Evolutionary conservation across 148 eudicot species (phyloP), one percentile per base, ranked within the genome.

Genomic region (Chenopodium quinoa): DNA sequence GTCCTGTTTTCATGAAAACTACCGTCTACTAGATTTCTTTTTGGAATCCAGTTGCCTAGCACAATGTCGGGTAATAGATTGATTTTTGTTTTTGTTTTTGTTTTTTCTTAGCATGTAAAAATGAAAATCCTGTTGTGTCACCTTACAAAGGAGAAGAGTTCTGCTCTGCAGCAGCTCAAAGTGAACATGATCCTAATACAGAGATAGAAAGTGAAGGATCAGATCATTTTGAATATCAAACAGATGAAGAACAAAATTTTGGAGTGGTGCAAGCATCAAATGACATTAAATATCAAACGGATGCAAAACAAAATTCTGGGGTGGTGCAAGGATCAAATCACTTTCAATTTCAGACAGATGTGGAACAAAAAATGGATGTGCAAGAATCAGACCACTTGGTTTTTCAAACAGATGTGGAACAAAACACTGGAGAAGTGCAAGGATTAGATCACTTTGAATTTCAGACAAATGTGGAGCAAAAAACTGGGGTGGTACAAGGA

Each of bases 301-400:
- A 10, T 1, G 46, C 17, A 19, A 56, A 77, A 22, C 20, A 1
- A 29, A 63, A 46, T 67, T 2, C 11, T 37, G 56, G 52, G 63
- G 75, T 72, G 46, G 70, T 40, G 29, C 69, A 78, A 70, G 73
- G n/a, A 67, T 80, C 34, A 29, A 5, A 70, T 31, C 17, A 68
- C 20, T 10, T 5, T 23, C 40, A 47, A 27, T 37, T 29, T 37
- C 72, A 17, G 27, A 52, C 31, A 22, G 47, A 10, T 9, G 46
- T 25, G 52, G 58, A 77, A 22, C 31, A 1, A 29, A 63, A 46
- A 67, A 14, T 17, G 40, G 75, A 64, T 20, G 69, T 37, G 29
- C 69, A 78, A 70, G 47, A 6, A 67, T 80, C n/a, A 19, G 23
- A 70, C 20, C 17, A 68, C 20, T 20, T 5, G 14, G 56, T 29